A percentile compares a stretch with the other conserved stretches of the same genome.
Evolutionary conservation across 352 stramenopile genomes (phyloP).

Genomic region (Peronospora belbahrii): DNA sequence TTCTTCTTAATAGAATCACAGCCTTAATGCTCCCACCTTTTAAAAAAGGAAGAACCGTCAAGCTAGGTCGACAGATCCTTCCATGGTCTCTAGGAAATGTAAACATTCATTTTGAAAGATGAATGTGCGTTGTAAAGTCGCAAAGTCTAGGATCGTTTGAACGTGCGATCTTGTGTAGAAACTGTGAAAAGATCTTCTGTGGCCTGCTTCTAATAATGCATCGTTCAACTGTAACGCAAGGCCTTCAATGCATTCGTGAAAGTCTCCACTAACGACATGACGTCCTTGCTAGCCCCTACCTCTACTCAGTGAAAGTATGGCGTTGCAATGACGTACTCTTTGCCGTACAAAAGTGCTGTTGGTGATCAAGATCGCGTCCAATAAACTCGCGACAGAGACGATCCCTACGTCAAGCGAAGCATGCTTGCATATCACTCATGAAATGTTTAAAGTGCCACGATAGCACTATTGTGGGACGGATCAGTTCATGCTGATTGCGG

Average conservation of each 20-base stretch:
- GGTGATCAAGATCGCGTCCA: conserved; percentile 7
- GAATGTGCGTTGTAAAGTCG: not conserved
- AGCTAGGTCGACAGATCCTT: no score
- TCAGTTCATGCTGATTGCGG: not conserved
- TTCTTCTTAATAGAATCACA: no score
- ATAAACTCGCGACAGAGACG: conserved; percentile 10
- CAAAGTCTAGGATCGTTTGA: not conserved
- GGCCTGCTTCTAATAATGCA: not conserved
- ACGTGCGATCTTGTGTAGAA: conserved; percentile 4
- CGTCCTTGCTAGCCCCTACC: conserved; percentile 6
- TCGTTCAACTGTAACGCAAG: not conserved
- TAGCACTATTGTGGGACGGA: not conserved
- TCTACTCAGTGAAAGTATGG: conserved; percentile 6
- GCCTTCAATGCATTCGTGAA: conserved; percentile 6
- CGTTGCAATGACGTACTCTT: conserved; percentile 19
- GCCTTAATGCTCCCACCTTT: no score
- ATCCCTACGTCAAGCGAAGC: conserved; percentile 2
- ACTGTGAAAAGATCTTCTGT: conserved; percentile 12
- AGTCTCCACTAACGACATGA: conserved; percentile 5
- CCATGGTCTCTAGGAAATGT: no score
- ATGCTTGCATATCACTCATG: conserved; percentile 13
- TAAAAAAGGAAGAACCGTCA: no score
- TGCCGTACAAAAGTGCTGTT: conserved; percentile 5
- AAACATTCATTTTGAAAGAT: not conserved
- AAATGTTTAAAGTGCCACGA: not conserved